A percentile compares a stretch with the other conserved stretches of the same genome.
phyloP scores from a whole-genome alignment of 176 grass and related monocot genomes.

The Guadua angustifolia region DNA sequence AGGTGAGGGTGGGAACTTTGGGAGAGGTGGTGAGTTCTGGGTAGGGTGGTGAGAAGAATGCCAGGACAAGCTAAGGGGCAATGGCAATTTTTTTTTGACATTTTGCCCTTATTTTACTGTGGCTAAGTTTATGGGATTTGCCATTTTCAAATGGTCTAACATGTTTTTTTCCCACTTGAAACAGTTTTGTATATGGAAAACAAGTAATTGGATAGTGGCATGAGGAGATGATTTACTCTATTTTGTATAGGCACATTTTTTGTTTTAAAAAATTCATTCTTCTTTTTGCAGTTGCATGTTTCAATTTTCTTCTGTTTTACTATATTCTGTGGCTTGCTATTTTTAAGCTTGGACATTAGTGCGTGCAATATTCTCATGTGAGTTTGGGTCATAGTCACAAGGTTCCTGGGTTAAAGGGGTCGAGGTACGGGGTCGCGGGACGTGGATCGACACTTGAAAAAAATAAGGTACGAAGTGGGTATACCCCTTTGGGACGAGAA shows the following conservation, averaged over 20 bases:
- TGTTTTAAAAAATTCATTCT: neutral
- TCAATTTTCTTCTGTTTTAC: neutral
- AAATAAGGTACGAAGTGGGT: too few relatives aligned
- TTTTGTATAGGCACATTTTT: neutral
- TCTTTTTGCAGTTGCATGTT: neutral
- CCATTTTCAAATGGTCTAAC: constrained; percentile 3
- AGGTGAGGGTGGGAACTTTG: neutral
- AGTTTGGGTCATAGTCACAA: too few relatives aligned
- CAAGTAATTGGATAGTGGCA: neutral
- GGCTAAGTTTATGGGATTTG: neutral
- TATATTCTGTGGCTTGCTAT: neutral
- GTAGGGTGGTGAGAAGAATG: neutral
- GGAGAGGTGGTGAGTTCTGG: neutral
- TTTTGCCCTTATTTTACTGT: neutral
- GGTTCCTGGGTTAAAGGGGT: too few relatives aligned
- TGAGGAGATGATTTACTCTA: neutral
- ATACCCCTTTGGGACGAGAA: too few relatives aligned
- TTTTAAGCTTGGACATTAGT: neutral
- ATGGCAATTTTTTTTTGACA: neutral
- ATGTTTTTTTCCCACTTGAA: constrained; percentile 1
- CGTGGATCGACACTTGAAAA: too few relatives aligned
- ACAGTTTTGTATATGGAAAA: neutral
- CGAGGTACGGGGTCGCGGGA: too few relatives aligned
- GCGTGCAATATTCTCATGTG: neutral
- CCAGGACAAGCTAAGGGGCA: neutral